Evolutionary conservation across 805 yeast genomes (phyloP), one percentile per base, ranked within the genome.

Genomic region (Phaffomyces opuntiae): DNA sequence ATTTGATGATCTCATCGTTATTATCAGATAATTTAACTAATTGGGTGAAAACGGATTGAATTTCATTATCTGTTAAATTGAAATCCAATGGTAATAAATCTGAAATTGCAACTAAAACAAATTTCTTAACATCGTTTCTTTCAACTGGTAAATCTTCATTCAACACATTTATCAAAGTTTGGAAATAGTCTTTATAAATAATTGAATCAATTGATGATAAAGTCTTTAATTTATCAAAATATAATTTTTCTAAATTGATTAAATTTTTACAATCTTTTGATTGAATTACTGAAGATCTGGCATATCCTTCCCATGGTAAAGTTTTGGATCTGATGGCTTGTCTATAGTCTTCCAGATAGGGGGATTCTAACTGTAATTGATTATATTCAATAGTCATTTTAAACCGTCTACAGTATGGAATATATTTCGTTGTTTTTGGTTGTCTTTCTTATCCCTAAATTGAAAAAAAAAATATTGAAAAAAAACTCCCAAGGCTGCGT

Each of bases 221-320:
- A 44, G 67, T 70, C 32, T 69, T 45, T 11, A 31, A 47, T 11
- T 51, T 44, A 24, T 49, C 74, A 14, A 61, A 55, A 29, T 45
- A 37, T 14, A 58, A 44, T 39, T 51, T 58, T 46, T 69, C 74
- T 39, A 70, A 53, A 29, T 55, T 55, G 48, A 62, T 65, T 42
- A 71, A 49, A 7, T 45, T 48, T 31, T 54, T 74, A 11, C 90
- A 91, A 61, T 87, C 93, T 49, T 77, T 78, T 42, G 74, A 74
- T 38, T 81, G 67, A 35, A 90, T 70, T 39, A 81, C 75, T 40
- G 78, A 80, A 17, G 90, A 81, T 45, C 96, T 74, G 11, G 86
- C 81, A 55, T 85, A 80, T 9, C 95, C 95, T 58, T 87, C 95
- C 97, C 97, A 90, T 31, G 95, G 95, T 46, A 89, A 78, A 31